Conservation (phyloP, 2,329 filamentous ascomycete genomes). For the Aspergillus uvarum region DNA sequence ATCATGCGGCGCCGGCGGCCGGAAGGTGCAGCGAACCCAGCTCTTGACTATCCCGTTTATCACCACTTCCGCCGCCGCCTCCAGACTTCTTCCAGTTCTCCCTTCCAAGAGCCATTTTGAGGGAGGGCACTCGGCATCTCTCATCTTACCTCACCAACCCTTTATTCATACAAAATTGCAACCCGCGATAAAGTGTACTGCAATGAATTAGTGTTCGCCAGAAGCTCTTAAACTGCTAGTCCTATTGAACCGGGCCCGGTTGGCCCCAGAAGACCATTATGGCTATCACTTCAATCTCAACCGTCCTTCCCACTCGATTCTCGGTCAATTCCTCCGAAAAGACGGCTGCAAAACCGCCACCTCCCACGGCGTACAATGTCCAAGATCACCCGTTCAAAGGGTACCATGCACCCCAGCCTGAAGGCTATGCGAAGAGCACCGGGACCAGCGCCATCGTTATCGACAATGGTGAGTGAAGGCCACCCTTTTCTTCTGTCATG, state of each 20-base stretch:
- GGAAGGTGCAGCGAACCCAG: not conserved
- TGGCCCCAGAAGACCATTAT: constrained; percentile 31
- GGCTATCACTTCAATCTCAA: constrained; percentile 45
- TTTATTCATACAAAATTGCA: not conserved
- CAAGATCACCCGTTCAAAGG: constrained; percentile 63
- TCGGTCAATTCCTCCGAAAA: constrained; percentile 45
- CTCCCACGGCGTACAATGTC: constrained; percentile 54
- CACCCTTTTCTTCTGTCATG: too few species aligned
- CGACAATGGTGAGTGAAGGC: constrained; percentile 73
- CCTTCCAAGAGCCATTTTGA: not conserved
- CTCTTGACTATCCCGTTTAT: not conserved
- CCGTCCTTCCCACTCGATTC: constrained; percentile 38
- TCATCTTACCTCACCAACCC: not conserved
- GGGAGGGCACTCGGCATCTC: not conserved
- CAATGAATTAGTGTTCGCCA: constrained; percentile 16
- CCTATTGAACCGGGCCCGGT: constrained; percentile 23
- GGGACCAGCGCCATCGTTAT: constrained; percentile 82
- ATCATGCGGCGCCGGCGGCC: not conserved
- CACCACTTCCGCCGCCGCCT: not conserved
- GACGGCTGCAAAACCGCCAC: constrained; percentile 52
- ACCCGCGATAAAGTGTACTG: constrained; percentile 19
- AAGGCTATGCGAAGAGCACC: constrained; percentile 70
- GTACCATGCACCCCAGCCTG: constrained; percentile 57
- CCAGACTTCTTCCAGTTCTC: not conserved
- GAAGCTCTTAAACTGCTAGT: constrained; percentile 21